Evolutionary conservation across 352 stramenopile species (phyloP).

Genomic region (Peronospora tabacina): DNA sequence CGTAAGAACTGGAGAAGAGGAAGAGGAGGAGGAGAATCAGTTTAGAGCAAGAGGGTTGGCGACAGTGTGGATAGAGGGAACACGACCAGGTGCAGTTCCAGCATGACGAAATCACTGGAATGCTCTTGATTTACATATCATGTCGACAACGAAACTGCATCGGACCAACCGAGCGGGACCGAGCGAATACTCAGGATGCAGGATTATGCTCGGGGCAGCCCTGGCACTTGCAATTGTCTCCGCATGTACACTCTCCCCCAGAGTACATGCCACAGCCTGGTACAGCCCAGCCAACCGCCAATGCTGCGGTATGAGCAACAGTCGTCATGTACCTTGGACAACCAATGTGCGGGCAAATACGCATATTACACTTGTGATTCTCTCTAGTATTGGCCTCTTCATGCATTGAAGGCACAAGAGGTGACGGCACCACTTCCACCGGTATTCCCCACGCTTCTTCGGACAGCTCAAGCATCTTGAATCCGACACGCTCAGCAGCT

Average conservation of each 20-base stretch:
- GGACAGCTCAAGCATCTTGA: constrained; percentile 48
- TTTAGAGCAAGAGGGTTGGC: too few species aligned
- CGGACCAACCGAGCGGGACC: background rate
- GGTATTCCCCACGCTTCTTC: constrained; percentile 38
- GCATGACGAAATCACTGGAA: constrained; percentile 48
- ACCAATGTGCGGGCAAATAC: constrained; percentile 50
- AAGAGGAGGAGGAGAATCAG: too few species aligned
- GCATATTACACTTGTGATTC: constrained; percentile 54
- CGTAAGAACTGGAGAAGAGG: too few species aligned
- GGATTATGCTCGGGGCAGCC: constrained; percentile 77
- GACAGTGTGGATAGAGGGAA: too few species aligned
- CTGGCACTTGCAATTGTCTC: constrained; percentile 65
- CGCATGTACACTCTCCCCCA: constrained; percentile 73
- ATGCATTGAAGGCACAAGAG: constrained; percentile 13
- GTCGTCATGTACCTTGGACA: constrained; percentile 73
- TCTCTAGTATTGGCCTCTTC: constrained; percentile 3
- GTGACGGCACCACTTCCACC: constrained; percentile 19
- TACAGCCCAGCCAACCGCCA: constrained; percentile 71
- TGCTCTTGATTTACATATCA: constrained; percentile 2
- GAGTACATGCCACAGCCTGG: constrained; percentile 72
- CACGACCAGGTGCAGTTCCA: constrained; percentile 30
- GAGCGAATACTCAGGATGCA: constrained; percentile 9
- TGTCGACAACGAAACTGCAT: constrained; percentile 6
- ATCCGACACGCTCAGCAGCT: constrained; percentile 30
- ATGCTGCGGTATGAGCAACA: constrained; percentile 65